Evolutionary conservation across 1,139 yeast species (phyloP).

Genomic region (Saccharomyces hybrid): DNA sequence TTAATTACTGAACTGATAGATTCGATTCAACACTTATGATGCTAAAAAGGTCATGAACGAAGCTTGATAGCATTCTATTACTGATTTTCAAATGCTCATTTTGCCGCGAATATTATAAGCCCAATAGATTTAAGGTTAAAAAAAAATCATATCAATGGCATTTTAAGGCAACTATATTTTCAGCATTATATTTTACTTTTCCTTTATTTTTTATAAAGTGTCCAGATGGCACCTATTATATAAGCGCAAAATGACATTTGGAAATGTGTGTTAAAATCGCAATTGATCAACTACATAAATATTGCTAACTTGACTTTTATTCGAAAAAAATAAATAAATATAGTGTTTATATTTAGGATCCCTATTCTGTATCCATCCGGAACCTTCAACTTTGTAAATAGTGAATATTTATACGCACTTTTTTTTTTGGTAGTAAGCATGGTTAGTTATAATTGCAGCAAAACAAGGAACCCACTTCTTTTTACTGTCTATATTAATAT

Average conservation of each 20-base stretch:
- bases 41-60: not conserved
- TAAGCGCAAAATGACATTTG: not conserved
- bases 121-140: too few relatives aligned
- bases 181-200: too few relatives aligned
- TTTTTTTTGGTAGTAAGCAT: too few relatives aligned
- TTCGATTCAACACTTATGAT: not conserved
- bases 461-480: not conserved
- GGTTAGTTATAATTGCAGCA: too few relatives aligned
- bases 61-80: not conserved
- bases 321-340: not conserved
- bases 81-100: not conserved
- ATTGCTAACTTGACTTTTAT: too few relatives aligned
- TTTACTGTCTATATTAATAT: not conserved
- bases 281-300: not conserved
- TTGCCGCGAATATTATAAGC: not conserved
- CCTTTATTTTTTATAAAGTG: too few relatives aligned
- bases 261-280: too few relatives aligned
- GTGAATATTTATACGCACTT: too few relatives aligned
- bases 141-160: too few relatives aligned
- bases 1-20: not conserved
- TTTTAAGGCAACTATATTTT: too few relatives aligned
- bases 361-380: not conserved
- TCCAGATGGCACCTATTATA: not conserved
- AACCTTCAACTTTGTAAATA: not conserved
- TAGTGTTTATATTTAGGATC: not conserved